A percentile compares a stretch with the other conserved stretches of the same genome.
These are phyloP conservation scores for Emergomyces africanus DNA, from an alignment of 2,329 filamentous ascomycete genomes.

Conservation along the genomic window DNA sequence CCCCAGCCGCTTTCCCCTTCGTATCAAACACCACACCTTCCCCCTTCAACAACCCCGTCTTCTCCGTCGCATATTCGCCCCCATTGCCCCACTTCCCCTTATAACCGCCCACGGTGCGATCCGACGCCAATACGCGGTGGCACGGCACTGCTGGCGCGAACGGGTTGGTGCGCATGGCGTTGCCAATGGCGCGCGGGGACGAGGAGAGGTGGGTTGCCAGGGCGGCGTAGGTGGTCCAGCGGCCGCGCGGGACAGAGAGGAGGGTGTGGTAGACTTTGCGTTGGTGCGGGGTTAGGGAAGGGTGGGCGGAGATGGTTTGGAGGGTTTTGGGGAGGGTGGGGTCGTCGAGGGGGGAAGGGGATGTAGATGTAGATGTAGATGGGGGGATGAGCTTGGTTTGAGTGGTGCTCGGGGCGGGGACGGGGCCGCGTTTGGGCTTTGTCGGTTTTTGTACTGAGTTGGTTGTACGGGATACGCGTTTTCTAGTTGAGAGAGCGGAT, in stretches of 20 bases:
- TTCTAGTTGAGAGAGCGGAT: not conserved
- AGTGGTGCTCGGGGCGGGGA: not conserved
- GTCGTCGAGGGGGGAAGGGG: not conserved
- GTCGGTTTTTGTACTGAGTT: not conserved
- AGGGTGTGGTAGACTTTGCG: slow-evolving; percentile 54
- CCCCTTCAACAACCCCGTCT: slow-evolving; percentile 27
- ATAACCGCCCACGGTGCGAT: slow-evolving; percentile 45
- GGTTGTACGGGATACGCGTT: not conserved
- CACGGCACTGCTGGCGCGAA: slow-evolving; percentile 75
- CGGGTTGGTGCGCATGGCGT: slow-evolving; percentile 62
- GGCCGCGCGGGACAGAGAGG: slow-evolving; percentile 62
- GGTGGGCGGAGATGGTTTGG: slow-evolving; percentile 30
- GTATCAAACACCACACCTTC: slow-evolving; percentile 35
- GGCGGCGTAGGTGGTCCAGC: slow-evolving; percentile 64
- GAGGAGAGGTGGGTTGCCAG: slow-evolving; percentile 56
- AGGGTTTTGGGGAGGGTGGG: slow-evolving; percentile 19
- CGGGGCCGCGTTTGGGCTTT: not conserved
- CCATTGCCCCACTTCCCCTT: slow-evolving; percentile 37
- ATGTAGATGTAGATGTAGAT: too few relatives aligned
- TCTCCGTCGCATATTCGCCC: slow-evolving; percentile 30
- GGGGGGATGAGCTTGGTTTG: not conserved
- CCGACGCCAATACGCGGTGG: slow-evolving; percentile 65
- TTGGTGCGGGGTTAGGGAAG: slow-evolving; percentile 38
- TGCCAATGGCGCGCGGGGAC: slow-evolving; percentile 64
- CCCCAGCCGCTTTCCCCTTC: slow-evolving; percentile 25